A percentile compares a stretch with the other conserved stretches of the same genome.
These are phyloP conservation scores for Acacia pycnantha DNA, from an alignment of 331 rosid genomes.

Conservation along the genomic window DNA sequence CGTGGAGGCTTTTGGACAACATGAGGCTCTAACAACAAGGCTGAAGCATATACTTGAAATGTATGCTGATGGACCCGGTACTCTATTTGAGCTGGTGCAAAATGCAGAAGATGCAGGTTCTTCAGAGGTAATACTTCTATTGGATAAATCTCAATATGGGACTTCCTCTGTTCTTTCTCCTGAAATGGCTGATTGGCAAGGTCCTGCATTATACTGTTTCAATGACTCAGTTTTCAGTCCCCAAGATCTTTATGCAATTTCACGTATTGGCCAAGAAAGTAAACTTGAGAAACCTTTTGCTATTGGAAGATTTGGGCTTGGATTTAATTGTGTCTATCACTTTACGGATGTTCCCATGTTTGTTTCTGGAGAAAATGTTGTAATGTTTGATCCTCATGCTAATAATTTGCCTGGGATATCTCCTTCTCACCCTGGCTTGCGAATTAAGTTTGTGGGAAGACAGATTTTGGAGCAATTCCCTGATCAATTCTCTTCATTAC, in stretches of 20 bases:
- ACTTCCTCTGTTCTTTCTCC: slow-evolving; percentile 96
- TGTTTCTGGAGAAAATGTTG: slow-evolving; percentile 96
- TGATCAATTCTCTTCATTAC: slow-evolving; percentile 89
- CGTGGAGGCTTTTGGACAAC: slow-evolving; percentile 98
- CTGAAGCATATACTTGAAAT: slow-evolving; percentile 98
- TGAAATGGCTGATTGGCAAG: slow-evolving; percentile 99
- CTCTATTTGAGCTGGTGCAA: slow-evolving; percentile 91
- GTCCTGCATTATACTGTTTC: slow-evolving; percentile 94
- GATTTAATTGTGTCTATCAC: slow-evolving; percentile 98
- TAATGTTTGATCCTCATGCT: slow-evolving; percentile 98
- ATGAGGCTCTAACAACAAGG: slow-evolving; percentile 95
- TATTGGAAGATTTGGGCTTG: slow-evolving; percentile 98
- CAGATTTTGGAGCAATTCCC: slow-evolving; percentile 94
- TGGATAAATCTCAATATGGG: slow-evolving; percentile 95
- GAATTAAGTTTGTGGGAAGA: slow-evolving; percentile 89
- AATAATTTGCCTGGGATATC: slow-evolving; percentile 94
- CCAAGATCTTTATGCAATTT: slow-evolving; percentile 98
- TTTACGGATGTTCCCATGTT: slow-evolving; percentile 93
- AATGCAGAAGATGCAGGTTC: slow-evolving; percentile 99
- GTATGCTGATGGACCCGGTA: slow-evolving; percentile 99
- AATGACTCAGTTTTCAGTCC: slow-evolving; percentile 90
- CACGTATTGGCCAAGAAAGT: slow-evolving; percentile 99
- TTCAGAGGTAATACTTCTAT: slow-evolving; percentile 85
- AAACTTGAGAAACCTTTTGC: slow-evolving; percentile 97
- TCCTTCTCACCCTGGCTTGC: slow-evolving; percentile 96